These are phyloP conservation scores for Paramecium sexaurelia DNA, from an alignment of 73 alveolate species.

Conservation along the genomic window DNA sequence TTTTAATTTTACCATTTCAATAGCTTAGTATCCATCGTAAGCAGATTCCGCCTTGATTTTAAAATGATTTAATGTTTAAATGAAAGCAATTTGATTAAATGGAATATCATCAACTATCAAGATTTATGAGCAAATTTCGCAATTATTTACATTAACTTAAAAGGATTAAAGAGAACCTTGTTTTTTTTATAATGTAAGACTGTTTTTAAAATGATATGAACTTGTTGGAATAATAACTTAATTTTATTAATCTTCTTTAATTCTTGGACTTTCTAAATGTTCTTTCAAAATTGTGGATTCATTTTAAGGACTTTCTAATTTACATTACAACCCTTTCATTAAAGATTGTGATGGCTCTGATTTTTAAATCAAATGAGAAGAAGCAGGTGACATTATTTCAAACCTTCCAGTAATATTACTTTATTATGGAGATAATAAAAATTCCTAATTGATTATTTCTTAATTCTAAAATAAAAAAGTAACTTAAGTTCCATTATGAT, in stretches of 20 bases:
- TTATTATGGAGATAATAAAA: not conserved
- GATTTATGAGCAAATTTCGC: not conserved
- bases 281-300: not conserved
- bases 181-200: not conserved
- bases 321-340: not conserved
- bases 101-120: conserved; percentile 42
- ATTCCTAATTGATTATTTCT: not conserved
- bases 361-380: not conserved
- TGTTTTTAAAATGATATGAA: not conserved
- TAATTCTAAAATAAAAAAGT: not conserved
- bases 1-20: not conserved
- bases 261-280: not conserved
- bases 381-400: not conserved
- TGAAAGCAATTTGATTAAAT: conserved; percentile 9
- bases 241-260: not conserved
- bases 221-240: not conserved
- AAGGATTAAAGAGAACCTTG: not conserved
- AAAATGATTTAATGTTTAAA: not conserved
- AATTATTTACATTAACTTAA: not conserved
- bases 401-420: conserved; percentile 23
- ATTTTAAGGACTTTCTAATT: not conserved
- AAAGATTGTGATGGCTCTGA: not conserved
- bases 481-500: not conserved
- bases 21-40: conserved; percentile 32
- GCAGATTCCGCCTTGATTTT: conserved; percentile 1